Evolutionary conservation across 1,139 yeast genomes (phyloP).

Genomic region (Candida glucosophila): DNA sequence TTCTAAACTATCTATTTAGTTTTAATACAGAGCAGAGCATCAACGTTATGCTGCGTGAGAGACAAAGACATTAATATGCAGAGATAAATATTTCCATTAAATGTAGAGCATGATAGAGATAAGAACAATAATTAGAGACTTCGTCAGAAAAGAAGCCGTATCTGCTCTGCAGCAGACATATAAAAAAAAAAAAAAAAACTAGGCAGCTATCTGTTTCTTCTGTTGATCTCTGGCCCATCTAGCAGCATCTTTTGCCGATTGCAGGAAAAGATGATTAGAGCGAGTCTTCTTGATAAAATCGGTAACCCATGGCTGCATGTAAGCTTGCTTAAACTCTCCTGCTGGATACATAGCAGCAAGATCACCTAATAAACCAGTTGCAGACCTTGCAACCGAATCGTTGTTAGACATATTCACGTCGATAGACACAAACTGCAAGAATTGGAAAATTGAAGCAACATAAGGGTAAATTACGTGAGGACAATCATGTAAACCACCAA

Average conservation of each 20-base stretch:
- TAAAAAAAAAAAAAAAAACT: no score
- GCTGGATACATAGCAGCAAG: slow-evolving; percentile 78
- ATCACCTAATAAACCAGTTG: slow-evolving; percentile 89
- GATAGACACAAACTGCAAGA: slow-evolving; percentile 49
- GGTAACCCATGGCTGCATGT: slow-evolving; percentile 68
- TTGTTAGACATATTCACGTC: slow-evolving; percentile 53
- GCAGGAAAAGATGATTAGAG: slow-evolving; percentile 49
- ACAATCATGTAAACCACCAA: slow-evolving; percentile 68
- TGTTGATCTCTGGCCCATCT: slow-evolving; percentile 95
- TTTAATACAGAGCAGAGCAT: no score
- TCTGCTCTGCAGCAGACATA: no score
- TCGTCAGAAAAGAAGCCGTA: no score
- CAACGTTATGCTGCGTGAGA: no score
- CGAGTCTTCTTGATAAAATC: slow-evolving; percentile 71
- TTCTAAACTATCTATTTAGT: no score
- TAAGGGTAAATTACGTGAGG: slow-evolving; percentile 64
- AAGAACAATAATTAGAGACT: no score
- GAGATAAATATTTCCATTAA: no score
- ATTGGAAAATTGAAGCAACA: slow-evolving; percentile 61
- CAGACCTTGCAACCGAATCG: slow-evolving; percentile 65
- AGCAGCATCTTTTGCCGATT: slow-evolving; percentile 76
- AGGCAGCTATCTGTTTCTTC: slow-evolving; percentile 45
- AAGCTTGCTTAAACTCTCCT: slow-evolving; percentile 61
- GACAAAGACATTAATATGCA: no score
- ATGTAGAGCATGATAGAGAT: no score